These are phyloP conservation scores for Fusarium sarcochroum DNA, from an alignment of 2,329 filamentous ascomycete species.

Conservation along the genomic window DNA sequence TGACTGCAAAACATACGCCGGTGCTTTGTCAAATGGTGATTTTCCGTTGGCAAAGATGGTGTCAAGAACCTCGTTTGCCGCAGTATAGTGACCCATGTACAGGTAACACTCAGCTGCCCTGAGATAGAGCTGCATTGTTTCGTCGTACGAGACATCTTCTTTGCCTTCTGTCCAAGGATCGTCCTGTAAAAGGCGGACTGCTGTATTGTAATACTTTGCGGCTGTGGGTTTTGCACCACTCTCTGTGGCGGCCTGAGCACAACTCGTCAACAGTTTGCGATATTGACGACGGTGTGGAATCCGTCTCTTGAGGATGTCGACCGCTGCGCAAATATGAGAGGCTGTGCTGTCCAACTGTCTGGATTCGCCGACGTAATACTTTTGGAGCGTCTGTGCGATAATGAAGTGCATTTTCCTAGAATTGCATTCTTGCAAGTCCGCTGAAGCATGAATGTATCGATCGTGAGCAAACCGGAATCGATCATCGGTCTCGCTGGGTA, in stretches of 20 bases:
- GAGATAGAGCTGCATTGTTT: conserved; percentile 85
- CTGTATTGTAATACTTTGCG: conserved; percentile 83
- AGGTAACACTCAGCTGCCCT: conserved; percentile 87
- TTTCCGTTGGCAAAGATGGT: conserved; percentile 79
- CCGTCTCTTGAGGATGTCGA: conserved; percentile 78
- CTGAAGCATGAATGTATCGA: conserved; percentile 83
- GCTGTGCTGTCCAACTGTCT: conserved; percentile 79
- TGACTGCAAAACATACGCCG: conserved; percentile 86
- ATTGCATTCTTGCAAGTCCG: conserved; percentile 77
- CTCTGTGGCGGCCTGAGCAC: conserved; percentile 83
- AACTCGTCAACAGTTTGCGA: conserved; percentile 82
- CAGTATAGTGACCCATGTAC: conserved; percentile 79
- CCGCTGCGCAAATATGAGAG: conserved; percentile 83
- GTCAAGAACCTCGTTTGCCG: conserved; percentile 77
- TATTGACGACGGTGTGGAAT: conserved; percentile 75
- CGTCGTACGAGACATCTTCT: conserved; percentile 85
- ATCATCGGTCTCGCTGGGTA: conserved; percentile 87
- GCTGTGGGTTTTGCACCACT: conserved; percentile 87
- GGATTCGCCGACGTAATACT: conserved; percentile 74
- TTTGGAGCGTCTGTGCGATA: conserved; percentile 84
- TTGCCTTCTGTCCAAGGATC: conserved; percentile 80
- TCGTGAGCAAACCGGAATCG: conserved; percentile 91
- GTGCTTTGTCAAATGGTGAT: conserved; percentile 82
- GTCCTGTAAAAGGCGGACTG: conserved; percentile 83
- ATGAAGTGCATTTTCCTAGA: conserved; percentile 89